Evolutionary conservation across 768 basidiomycete genomes (phyloP), one percentile per base, ranked within the genome.

Genomic region (Cytidiella melzeri): DNA sequence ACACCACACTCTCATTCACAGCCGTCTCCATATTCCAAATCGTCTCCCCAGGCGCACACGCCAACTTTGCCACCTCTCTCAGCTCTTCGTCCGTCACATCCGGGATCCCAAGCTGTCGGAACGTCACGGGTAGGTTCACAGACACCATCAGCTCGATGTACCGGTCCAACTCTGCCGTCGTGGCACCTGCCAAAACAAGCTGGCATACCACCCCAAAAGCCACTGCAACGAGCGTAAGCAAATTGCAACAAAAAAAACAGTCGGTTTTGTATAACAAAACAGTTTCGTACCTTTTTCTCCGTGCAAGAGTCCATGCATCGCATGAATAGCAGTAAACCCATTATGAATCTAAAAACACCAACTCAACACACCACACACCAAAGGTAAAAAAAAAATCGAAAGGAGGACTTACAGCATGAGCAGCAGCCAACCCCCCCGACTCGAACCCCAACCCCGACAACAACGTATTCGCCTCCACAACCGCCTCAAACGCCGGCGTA

Each of bases 391-490:
- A n/a, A n/a, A n/a, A n/a, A n/a, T n/a, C n/a, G n/a, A n/a, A n/a
- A n/a, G n/a, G n/a, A n/a, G 12, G 19, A 57, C 64, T 38, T 50
- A 65, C 64, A 11, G 64, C 64, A 50, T 65, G 64, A 13, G 64
- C 64, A 4, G 64, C 64, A 19, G 64, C 64, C 1, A 65, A 53
- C 6, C 64, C 64, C 2, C 64, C 64, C 9, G 62, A 63, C 54
- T 65, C 64, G 51, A 65, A 65, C 19, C 64, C 64, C 20, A 65
- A 47, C 9, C 64, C 64, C 4, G 61, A 63, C 19, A 63, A 46
- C 10, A 65, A 55, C 15, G 64, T 65, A 50, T 65, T 65, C 27
- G 64, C 64, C 52, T 65, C 64, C 6, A 65, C 64, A 45, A 65
- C 64, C 5, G 61, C 62, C 56, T 65, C 64, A 28, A 65, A 59